Percentiles rank a stretch among this genome's conserved stretches.
Evolutionary conservation across 495 filamentous ascomycete genomes (phyloP).

Genomic region (Apiosordaria backusii): DNA sequence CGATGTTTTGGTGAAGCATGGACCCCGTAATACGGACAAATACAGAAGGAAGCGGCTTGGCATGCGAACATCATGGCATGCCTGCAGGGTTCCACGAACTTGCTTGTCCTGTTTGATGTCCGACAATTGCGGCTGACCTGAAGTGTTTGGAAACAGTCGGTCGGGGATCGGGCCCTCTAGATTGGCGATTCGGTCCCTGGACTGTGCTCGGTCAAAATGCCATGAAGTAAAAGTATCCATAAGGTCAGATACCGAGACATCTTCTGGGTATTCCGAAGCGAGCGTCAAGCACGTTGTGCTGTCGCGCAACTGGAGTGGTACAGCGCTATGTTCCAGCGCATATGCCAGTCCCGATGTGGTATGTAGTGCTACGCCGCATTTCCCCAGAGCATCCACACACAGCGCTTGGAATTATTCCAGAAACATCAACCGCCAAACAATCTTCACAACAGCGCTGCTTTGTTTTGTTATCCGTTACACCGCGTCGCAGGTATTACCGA

Average conservation of each 20-base stretch:
- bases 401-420: background rate
- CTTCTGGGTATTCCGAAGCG: background rate
- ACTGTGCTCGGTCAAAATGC: background rate
- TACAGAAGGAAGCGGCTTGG: background rate
- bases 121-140: background rate
- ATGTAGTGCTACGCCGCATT: background rate
- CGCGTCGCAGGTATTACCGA: background rate
- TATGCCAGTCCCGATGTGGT: background rate
- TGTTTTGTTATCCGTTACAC: background rate
- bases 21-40: background rate
- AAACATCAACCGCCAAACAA: background rate
- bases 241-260: background rate
- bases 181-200: background rate
- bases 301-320: background rate
- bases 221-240: background rate
- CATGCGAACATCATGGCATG: background rate
- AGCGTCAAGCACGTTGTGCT: background rate
- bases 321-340: background rate
- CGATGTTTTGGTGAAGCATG: background rate
- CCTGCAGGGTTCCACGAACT: too few species aligned
- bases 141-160: background rate
- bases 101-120: background rate
- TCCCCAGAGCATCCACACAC: background rate
- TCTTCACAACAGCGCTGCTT: background rate
- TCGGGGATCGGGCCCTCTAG: background rate